Base-by-base conservation (phyloP, 2,329 filamentous ascomycete species). In the Pseudocercospora musae region DNA sequence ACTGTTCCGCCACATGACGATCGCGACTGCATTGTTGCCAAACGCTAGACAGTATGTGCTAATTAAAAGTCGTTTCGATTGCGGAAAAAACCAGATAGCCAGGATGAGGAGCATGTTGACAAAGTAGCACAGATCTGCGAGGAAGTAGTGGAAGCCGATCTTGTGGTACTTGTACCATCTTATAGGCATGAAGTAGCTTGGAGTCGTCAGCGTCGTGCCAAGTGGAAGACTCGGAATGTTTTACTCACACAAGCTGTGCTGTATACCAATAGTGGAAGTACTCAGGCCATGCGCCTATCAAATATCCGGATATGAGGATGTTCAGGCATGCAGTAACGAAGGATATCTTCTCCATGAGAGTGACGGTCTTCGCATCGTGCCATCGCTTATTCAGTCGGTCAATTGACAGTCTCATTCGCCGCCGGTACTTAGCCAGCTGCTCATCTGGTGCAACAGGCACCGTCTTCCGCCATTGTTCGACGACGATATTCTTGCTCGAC, bases 1-100 rank as follows among this genome's bases (percentile, higher is more conserved):
- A 31, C 93, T 97, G 76, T 99, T 99, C 67, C 95, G 88, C 95
- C 95, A 99, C 93, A 99, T 95, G 74, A 95, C 92, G 75, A 99
- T 98, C 11, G 95, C 95, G 52, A 97, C 88, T 20, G 95, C 95
- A 74, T 99, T 99, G 78, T 99, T 99, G 66, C 95, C 95, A 73
- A 91, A 96, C 9, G 93, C 91, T 33, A 99, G 82, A 72, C 95
- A 98, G 77, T 93, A 99, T 0, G 91, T 89, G 68, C 92, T 88
- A 67, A 96, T 95, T 76, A 99, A 93, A 15, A 99, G 84, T 49
- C 94, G 88, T 77, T 96, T 96, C 11, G 93, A 97, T 57, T 84
- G 80, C 0, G 95, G 95, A 72, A 98, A 97, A 33, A 90, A 82
- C 93, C 94, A 99, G 56, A 99, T 85, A 69, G 87, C 90, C 63